These are phyloP conservation scores for Trichoderma aggressivum DNA, from an alignment of 2,329 filamentous ascomycete species.

Conservation along the genomic window DNA sequence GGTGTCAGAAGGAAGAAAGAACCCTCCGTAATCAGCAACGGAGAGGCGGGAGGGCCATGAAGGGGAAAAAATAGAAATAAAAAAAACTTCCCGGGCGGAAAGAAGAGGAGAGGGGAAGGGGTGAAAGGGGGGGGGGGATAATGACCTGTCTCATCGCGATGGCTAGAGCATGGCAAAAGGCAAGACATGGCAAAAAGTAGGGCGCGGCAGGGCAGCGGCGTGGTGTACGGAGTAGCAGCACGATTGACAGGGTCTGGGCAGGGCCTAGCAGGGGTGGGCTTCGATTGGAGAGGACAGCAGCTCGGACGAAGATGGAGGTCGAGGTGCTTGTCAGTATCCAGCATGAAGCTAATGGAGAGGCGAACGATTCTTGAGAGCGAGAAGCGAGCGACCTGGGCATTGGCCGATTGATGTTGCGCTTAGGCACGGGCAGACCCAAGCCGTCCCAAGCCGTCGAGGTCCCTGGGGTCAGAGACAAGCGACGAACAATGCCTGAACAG, in stretches of 20 bases:
- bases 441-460: not conserved
- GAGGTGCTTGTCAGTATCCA: not conserved
- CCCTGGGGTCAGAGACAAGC: too few species aligned
- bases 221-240: constrained; percentile 11
- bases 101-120: not conserved
- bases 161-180: constrained; percentile 9
- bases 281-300: not conserved
- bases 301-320: not conserved
- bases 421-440: not conserved
- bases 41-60: not conserved
- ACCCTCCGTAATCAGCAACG: not conserved
- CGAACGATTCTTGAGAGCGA: not conserved
- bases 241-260: constrained; percentile 6
- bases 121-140: not conserved
- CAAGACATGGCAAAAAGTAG: constrained; percentile 15
- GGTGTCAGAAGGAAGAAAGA: not conserved
- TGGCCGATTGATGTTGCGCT: not conserved
- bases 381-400: not conserved
- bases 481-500: not conserved
- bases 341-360: not conserved
- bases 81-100: not conserved
- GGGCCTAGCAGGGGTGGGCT: not conserved
- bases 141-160: constrained; percentile 12
- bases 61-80: not conserved
- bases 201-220: constrained; percentile 5